Evolutionary conservation across 106 monocot genomes (phyloP), one percentile per base, ranked within the genome.

Genomic region (Platanthera zijinensis): DNA sequence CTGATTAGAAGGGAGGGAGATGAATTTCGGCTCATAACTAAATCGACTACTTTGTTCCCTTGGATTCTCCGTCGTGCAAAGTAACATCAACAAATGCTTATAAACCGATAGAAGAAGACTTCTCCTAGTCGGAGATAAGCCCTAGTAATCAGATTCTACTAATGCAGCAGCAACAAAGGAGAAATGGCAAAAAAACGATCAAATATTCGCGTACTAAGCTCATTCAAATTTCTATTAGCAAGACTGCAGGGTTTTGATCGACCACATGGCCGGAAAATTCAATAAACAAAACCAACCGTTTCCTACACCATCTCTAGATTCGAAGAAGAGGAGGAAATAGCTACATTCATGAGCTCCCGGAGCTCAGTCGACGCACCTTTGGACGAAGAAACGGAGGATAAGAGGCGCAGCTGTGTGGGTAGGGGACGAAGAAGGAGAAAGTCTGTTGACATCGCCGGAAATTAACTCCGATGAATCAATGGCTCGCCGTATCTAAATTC

Each of bases 291-390:
- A 39, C 2, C 39, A 39, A 53, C 13, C 52, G 21, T 22, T 63
- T 63, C 10, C 22, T 63, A 63, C 62, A 63, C 22, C 62, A 6
- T 63, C 62, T 21, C 6, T 63, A 8, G 6, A 63, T 22, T 63
- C 15, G 4, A 56, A 56, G 22, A 62, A 22, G 19, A 22, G 62
- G 7, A 63, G 6, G 21, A 63, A 25, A 22, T 8, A 63, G 18
- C 22, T 25, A 22, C 62, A 63, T 25, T 63, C 62, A 6, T 21
- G 21, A 22, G 21, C 25, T 63, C 62, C 8, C 62, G 2, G 22
- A 63, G 62, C 62, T 63, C 62, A 6, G 62, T 25, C 6, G 62
- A 63, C 62, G 62, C 62, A 63, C 62, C 62, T 63, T 25, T 63
- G 21, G 25, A 63, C 62, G 21, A 63, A 8, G 22, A 18, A 25